These are phyloP conservation scores for Scedosporium apiospermum DNA, from an alignment of 2,329 filamentous ascomycete genomes.

Conservation along the genomic window DNA sequence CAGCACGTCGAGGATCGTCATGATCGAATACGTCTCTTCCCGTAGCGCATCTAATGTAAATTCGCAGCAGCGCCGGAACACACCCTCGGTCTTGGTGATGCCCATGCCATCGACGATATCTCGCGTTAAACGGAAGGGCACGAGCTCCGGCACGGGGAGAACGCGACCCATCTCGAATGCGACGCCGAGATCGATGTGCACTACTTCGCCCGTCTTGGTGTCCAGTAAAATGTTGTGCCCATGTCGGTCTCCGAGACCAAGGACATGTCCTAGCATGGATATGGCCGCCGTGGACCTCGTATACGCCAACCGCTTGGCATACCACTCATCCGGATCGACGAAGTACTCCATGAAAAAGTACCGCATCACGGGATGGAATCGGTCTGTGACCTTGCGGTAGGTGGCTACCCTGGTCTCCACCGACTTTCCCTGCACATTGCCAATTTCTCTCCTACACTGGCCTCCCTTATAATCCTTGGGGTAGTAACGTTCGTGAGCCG, in stretches of 20 bases:
- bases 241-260: conserved; percentile 89
- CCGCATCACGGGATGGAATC: conserved; percentile 85
- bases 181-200: conserved; percentile 94
- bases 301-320: conserved; percentile 78
- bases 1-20: conserved; percentile 95
- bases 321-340: conserved; percentile 92
- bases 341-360: conserved; percentile 98
- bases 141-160: conserved; percentile 88
- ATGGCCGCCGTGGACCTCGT: conserved; percentile 89
- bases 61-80: conserved; percentile 96
- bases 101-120: conserved; percentile 98
- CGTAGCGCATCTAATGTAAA: conserved; percentile 91
- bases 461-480: conserved; percentile 72
- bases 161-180: conserved; percentile 95
- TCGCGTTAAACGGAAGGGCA: conserved; percentile 87
- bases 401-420: conserved; percentile 62
- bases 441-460: conserved; percentile 71
- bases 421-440: conserved; percentile 58
- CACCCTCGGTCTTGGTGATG: conserved; percentile 86
- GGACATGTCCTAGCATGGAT: conserved; percentile 85
- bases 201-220: conserved; percentile 78
- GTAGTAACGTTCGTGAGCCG: conserved; percentile 78
- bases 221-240: conserved; percentile 96
- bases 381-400: conserved; percentile 69
- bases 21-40: conserved; percentile 94